These are phyloP conservation scores for Ambrosiella cleistominuta DNA, from an alignment of 2,329 filamentous ascomycete genomes.

Conservation along the genomic window DNA sequence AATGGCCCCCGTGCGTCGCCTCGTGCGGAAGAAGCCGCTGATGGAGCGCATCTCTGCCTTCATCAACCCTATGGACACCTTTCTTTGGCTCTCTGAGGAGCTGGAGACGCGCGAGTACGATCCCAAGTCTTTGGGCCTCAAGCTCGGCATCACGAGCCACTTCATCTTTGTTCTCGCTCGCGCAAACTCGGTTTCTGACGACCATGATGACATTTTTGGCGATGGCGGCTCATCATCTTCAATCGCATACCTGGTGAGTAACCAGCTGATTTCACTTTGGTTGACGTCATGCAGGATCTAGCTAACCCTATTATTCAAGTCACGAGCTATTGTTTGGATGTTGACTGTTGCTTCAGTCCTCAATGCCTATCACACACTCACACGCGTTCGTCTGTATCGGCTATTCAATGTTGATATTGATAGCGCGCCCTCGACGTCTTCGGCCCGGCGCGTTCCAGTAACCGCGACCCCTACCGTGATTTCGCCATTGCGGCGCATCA, in stretches of 20 bases:
- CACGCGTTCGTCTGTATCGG: constrained; percentile 68
- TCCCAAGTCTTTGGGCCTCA: constrained; percentile 57
- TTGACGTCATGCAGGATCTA: constrained; percentile 6
- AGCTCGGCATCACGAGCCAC: constrained; percentile 62
- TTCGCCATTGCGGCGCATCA: constrained; percentile 62
- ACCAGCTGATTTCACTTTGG: neutral
- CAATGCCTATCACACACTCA: constrained; percentile 72
- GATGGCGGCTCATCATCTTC: constrained; percentile 49
- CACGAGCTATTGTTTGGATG: constrained; percentile 45
- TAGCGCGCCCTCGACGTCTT: constrained; percentile 56
- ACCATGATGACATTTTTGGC: constrained; percentile 68
- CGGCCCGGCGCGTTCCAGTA: constrained; percentile 73
- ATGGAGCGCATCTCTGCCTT: constrained; percentile 61
- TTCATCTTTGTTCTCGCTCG: constrained; percentile 64
- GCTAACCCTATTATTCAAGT: constrained; percentile 4
- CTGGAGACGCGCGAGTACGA: constrained; percentile 86
- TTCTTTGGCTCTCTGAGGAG: constrained; percentile 83
- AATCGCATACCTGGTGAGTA: constrained; percentile 38
- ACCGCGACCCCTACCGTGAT: constrained; percentile 63
- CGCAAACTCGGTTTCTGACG: constrained; percentile 47
- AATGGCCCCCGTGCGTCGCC: constrained; percentile 35
- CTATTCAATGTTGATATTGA: constrained; percentile 82
- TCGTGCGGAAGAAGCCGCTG: constrained; percentile 68
- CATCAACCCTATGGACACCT: constrained; percentile 74
- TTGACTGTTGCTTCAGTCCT: constrained; percentile 47